These are phyloP conservation scores for Neonectria magnoliae DNA, from an alignment of 2,329 filamentous ascomycete genomes.

Conservation along the genomic window DNA sequence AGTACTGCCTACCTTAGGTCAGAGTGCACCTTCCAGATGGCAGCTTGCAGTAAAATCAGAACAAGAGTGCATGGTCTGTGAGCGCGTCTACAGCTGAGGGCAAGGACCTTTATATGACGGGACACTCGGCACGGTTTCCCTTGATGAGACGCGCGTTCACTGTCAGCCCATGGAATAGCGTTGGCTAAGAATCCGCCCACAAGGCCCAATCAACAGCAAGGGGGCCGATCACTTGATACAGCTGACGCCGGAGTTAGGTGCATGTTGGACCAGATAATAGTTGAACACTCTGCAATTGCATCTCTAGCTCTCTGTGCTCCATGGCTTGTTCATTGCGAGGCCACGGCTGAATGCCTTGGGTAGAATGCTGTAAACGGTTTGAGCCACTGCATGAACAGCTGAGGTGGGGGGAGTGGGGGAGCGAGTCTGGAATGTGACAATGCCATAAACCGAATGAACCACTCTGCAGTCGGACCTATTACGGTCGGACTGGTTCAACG, in stretches of 20 bases:
- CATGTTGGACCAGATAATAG: not conserved
- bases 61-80: no score
- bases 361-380: not conserved
- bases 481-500: not conserved
- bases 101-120: not conserved
- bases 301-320: not conserved
- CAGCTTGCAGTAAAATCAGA: no score
- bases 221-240: not conserved
- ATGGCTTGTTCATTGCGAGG: not conserved
- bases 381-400: not conserved
- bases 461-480: not conserved
- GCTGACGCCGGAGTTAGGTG: not conserved
- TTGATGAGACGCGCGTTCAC: constrained; percentile 14
- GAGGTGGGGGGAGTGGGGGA: not conserved
- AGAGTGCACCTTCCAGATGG: not conserved
- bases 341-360: not conserved
- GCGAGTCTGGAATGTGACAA: not conserved
- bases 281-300: no score
- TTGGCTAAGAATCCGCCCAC: constrained; percentile 1
- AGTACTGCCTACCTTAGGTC: not conserved
- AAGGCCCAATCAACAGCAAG: not conserved
- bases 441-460: not conserved
- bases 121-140: constrained; percentile 1
- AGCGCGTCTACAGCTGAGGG: no score
- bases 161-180: not conserved